phyloP scores from a whole-genome alignment of 495 filamentous ascomycete species.

The Aspergillus carlsbadensis region DNA sequence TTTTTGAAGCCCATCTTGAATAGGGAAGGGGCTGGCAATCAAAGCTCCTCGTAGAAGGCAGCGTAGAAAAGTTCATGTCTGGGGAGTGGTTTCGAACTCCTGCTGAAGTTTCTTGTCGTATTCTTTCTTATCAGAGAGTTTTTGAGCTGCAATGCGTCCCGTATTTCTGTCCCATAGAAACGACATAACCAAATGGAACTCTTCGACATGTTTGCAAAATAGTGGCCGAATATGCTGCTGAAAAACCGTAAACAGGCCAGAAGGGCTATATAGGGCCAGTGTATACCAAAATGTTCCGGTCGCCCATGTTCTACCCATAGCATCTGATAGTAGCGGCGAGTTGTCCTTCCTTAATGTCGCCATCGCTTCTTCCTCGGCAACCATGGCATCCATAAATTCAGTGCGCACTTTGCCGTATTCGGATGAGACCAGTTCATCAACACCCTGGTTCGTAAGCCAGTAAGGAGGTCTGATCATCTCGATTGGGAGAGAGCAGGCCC shows the following conservation, averaged over 20 bases:
- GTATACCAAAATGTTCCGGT: slow-evolving; percentile 26
- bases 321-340: slow-evolving; percentile 14
- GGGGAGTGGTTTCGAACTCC: slow-evolving; percentile 22
- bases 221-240: slow-evolving; percentile 13
- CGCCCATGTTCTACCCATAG: slow-evolving; percentile 20
- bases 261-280: slow-evolving; percentile 23
- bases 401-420: slow-evolving; percentile 13
- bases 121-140: slow-evolving; percentile 20
- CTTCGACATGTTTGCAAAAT: slow-evolving; percentile 20
- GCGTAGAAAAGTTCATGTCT: too few relatives aligned
- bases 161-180: slow-evolving; percentile 21
- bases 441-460: slow-evolving; percentile 28
- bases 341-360: too few relatives aligned
- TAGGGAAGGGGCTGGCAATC: neutral
- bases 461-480: slow-evolving; percentile 29
- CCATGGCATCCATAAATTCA: slow-evolving; percentile 20
- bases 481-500: slow-evolving; percentile 31
- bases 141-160: slow-evolving; percentile 12
- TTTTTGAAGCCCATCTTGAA: neutral
- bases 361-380: slow-evolving; percentile 10
- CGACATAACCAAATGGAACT: slow-evolving; percentile 23
- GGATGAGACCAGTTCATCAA: slow-evolving; percentile 22
- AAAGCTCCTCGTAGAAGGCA: neutral
- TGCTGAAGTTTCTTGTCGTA: slow-evolving; percentile 21
- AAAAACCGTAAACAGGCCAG: slow-evolving; percentile 23